Conservation (phyloP, 805 yeast genomes). For the Myxozyma nipponensis region DNA sequence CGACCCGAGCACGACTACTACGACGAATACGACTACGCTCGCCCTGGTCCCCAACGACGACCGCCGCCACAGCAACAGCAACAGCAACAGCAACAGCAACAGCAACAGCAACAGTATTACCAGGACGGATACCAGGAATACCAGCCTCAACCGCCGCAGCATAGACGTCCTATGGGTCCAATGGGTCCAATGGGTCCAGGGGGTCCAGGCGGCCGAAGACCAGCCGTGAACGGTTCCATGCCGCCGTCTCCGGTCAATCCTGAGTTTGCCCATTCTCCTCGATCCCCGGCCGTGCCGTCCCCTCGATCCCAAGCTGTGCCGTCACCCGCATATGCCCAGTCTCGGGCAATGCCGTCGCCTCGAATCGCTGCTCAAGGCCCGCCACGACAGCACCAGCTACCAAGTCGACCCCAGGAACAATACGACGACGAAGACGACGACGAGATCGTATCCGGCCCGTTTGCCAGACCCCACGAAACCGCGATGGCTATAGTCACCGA, state of each 20-base stretch:
- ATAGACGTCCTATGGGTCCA: background rate
- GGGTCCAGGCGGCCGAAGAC: conserved; percentile 7
- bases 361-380: no score
- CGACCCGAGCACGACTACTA: conserved; percentile 7
- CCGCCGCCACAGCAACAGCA: background rate
- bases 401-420: background rate
- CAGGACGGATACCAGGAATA: conserved; percentile 2
- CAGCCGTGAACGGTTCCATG: no score
- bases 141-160: conserved; percentile 12
- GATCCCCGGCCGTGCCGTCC: background rate
- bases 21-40: conserved; percentile 11
- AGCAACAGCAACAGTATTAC: conserved; percentile 3
- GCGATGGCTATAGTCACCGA: background rate
- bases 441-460: background rate
- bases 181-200: background rate
- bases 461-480: background rate
- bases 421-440: background rate
- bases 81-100: conserved; percentile 2
- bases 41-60: background rate
- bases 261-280: conserved; percentile 1
- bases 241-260: conserved; percentile 1
- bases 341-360: background rate
- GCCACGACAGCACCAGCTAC: background rate
- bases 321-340: background rate
- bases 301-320: background rate